phyloP scores from a whole-genome alignment of 2,329 filamentous ascomycete genomes.

The Fusarium xylarioides region DNA sequence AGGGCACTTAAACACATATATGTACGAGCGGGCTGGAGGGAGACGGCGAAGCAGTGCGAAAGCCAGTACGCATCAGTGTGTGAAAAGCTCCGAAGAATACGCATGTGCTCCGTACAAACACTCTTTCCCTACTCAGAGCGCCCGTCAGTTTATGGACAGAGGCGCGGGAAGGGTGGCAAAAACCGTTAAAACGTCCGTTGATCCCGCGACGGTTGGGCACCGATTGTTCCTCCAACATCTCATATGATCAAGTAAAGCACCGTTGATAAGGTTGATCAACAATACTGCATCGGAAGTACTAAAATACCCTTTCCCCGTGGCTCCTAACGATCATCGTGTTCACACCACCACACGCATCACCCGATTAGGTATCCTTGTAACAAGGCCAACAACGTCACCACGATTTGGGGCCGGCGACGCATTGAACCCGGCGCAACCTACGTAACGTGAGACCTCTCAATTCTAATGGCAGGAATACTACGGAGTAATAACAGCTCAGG shows the following conservation, averaged over 20 bases:
- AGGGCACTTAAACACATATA: not conserved
- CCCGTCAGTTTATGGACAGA: not conserved
- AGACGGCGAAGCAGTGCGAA: not conserved
- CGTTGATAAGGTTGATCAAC: constrained; percentile 1
- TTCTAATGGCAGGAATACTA: no score
- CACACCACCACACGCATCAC: not conserved
- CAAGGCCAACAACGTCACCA: constrained; percentile 11
- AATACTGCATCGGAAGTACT: not conserved
- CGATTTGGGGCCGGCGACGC: not conserved
- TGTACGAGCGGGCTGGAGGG: not conserved
- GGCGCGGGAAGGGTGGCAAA: constrained; percentile 4
- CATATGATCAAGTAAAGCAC: constrained; percentile 21
- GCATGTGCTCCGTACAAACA: not conserved
- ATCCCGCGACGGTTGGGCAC: constrained; percentile 8
- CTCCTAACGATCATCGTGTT: constrained; percentile 2
- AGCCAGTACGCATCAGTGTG: not conserved
- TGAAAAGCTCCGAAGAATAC: not conserved
- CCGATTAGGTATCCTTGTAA: constrained; percentile 1
- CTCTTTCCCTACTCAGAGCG: not conserved
- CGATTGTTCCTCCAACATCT: not conserved
- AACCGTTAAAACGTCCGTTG: constrained; percentile 25
- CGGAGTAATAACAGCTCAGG: not conserved
- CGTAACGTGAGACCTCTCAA: not conserved
- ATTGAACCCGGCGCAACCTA: not conserved
- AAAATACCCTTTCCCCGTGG: not conserved